Evolutionary conservation across 1,284 basidiomycete genomes (phyloP).

Genomic region (Moniliella sp.): DNA sequence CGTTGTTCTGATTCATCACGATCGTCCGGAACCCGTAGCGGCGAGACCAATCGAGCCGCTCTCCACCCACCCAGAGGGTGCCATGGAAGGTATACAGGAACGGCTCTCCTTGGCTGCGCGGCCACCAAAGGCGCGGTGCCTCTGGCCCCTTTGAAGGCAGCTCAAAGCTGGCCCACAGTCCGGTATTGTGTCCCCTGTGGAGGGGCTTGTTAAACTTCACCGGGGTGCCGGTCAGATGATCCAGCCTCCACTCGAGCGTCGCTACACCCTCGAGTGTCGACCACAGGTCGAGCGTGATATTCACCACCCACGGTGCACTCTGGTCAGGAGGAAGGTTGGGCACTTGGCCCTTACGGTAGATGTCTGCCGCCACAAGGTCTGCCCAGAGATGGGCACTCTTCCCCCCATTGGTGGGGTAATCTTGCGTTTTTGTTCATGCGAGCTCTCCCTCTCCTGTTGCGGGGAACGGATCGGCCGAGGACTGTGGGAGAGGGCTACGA

Average conservation of each 20-base stretch:
- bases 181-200: conserved; percentile 5
- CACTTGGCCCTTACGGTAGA: conserved; percentile 11
- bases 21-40: conserved; percentile 17
- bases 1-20: conserved; percentile 9
- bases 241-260: conserved; percentile 5
- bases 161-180: conserved; percentile 6
- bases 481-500: conserved; percentile 9
- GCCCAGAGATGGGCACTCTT: too few relatives aligned
- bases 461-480: too few relatives aligned
- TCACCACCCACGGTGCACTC: conserved; percentile 16
- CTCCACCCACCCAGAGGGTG: conserved; percentile 1
- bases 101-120: conserved; percentile 8
- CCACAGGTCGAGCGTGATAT: conserved; percentile 13
- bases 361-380: too few relatives aligned
- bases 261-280: conserved; percentile 1
- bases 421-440: not conserved
- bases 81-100: conserved; percentile 9
- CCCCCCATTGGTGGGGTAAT: too few relatives aligned
- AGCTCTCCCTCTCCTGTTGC: too few relatives aligned
- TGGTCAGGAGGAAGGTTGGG: conserved; percentile 15
- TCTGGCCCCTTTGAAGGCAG: conserved; percentile 4
- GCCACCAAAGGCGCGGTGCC: conserved; percentile 17
- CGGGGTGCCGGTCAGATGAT: conserved; percentile 3
- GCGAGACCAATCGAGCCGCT: conserved; percentile 3
- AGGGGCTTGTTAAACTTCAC: conserved; percentile 4